Evolutionary conservation across 208 protist species (phyloP).

Genomic region (Leishmania lainsoni): DNA sequence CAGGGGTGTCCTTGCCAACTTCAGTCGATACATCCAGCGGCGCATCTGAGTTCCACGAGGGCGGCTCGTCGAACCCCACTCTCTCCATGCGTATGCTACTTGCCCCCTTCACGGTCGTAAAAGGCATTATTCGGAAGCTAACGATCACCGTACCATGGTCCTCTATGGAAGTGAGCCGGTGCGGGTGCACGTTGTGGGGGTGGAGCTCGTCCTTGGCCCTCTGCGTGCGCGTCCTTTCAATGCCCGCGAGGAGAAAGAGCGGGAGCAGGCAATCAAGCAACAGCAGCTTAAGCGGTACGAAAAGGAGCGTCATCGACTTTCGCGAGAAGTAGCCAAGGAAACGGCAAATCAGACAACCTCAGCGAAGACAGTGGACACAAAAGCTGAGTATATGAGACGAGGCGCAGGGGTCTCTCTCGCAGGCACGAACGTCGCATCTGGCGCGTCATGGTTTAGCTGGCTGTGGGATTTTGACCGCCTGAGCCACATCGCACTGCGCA

Average conservation of each 20-base stretch:
- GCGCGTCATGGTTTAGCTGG: conserved; percentile 31
- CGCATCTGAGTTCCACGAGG: not conserved
- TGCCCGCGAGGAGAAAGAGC: conserved; percentile 54
- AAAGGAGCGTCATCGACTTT: conserved; percentile 26
- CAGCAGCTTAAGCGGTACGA: conserved; percentile 65
- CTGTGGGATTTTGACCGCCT: conserved; percentile 52
- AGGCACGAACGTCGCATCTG: not conserved
- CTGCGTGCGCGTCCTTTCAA: conserved; percentile 56
- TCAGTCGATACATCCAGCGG: not conserved
- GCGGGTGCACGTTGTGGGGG: conserved; percentile 58
- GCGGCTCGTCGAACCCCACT: not conserved
- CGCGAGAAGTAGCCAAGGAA: conserved; percentile 1
- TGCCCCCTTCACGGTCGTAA: conserved; percentile 74
- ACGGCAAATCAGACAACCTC: not conserved
- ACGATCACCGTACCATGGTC: conserved; percentile 79
- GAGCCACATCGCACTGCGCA: conserved; percentile 47
- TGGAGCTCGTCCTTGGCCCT: conserved; percentile 77
- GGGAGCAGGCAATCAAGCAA: conserved; percentile 60
- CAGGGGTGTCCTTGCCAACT: not conserved
- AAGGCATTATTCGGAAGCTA: conserved; percentile 66
- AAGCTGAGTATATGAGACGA: too few species aligned
- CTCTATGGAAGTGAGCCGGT: conserved; percentile 68
- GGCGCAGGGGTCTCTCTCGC: not conserved
- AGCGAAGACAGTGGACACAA: not conserved
- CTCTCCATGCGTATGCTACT: conserved; percentile 55